These are phyloP conservation scores for Paragyromitra xinjiangensis DNA, from an alignment of 495 filamentous ascomycete species.

Conservation along the genomic window DNA sequence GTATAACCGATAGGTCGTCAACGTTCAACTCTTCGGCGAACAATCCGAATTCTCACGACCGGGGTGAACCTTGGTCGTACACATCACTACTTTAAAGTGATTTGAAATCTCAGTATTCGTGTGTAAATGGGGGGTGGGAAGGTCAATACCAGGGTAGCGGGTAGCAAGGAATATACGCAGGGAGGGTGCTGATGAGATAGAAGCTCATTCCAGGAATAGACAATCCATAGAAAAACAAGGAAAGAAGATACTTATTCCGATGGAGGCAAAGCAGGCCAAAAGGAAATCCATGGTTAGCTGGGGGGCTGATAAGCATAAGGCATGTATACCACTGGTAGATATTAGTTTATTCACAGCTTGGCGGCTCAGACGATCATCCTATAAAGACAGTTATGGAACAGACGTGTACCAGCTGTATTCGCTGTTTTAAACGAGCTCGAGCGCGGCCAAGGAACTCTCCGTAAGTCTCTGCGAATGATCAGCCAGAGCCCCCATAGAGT, in stretches of 20 bases:
- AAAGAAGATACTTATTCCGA: conserved; percentile 8
- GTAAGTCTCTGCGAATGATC: conserved; percentile 19
- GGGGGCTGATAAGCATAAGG: conserved; percentile 12
- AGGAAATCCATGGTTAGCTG: conserved; percentile 9
- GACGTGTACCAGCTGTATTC: conserved; percentile 39
- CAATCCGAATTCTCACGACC: conserved; percentile 27
- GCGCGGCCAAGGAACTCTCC: conserved; percentile 14
- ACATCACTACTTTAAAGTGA: conserved; percentile 45
- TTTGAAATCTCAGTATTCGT: conserved; percentile 27
- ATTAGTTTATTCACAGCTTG: neutral
- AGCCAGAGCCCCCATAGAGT: conserved; percentile 16
- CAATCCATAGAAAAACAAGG: conserved; percentile 4
- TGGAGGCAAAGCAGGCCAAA: conserved; percentile 20
- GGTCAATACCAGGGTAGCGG: conserved; percentile 13
- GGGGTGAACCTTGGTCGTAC: conserved; percentile 40
- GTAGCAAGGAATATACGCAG: conserved; percentile 13
- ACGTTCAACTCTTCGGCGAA: conserved; percentile 25
- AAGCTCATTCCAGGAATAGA: conserved; percentile 39
- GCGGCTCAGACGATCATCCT: conserved; percentile 10
- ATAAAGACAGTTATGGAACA: conserved; percentile 21
- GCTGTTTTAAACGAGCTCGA: conserved; percentile 20
- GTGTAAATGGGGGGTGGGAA: conserved; percentile 13
- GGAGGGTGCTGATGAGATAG: conserved; percentile 32
- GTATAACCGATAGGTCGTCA: conserved; percentile 31
- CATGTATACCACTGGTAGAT: conserved; percentile 13